Evolutionary conservation across 495 filamentous ascomycete genomes (phyloP).

Genomic region (Aspergillus homomorphus): DNA sequence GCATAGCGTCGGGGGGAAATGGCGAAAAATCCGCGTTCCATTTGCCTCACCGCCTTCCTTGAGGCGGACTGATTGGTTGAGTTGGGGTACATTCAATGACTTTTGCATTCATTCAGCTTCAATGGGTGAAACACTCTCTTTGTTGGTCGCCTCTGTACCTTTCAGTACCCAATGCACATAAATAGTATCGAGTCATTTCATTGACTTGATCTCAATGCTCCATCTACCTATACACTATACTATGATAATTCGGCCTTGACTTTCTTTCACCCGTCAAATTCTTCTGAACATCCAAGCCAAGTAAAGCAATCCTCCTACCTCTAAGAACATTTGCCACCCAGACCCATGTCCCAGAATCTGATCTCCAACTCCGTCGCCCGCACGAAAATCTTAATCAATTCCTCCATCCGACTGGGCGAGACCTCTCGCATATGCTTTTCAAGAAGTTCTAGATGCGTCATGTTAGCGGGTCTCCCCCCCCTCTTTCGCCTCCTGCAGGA

Average conservation of each 20-base stretch:
- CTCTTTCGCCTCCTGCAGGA: slow-evolving; percentile 10
- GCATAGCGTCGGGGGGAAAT: slow-evolving; percentile 23
- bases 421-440: slow-evolving; percentile 68
- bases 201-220: too few relatives aligned
- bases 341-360: slow-evolving; percentile 84
- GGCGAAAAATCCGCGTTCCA: slow-evolving; percentile 20
- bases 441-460: slow-evolving; percentile 54
- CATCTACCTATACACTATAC: background rate
- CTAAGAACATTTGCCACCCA: slow-evolving; percentile 24
- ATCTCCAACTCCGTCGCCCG: slow-evolving; percentile 89
- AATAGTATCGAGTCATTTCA: background rate
- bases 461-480: slow-evolving; percentile 18
- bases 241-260: background rate
- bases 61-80: too few relatives aligned
- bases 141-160: background rate
- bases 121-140: background rate
- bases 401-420: slow-evolving; percentile 70
- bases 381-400: slow-evolving; percentile 78
- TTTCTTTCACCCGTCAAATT: too few relatives aligned
- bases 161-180: background rate
- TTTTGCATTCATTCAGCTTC: background rate
- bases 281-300: too few relatives aligned
- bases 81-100: background rate
- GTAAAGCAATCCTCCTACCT: background rate
- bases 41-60: background rate